Base-by-base conservation (phyloP, 1,139 yeast species). In the Geotrichum citri-aurantii region DNA sequence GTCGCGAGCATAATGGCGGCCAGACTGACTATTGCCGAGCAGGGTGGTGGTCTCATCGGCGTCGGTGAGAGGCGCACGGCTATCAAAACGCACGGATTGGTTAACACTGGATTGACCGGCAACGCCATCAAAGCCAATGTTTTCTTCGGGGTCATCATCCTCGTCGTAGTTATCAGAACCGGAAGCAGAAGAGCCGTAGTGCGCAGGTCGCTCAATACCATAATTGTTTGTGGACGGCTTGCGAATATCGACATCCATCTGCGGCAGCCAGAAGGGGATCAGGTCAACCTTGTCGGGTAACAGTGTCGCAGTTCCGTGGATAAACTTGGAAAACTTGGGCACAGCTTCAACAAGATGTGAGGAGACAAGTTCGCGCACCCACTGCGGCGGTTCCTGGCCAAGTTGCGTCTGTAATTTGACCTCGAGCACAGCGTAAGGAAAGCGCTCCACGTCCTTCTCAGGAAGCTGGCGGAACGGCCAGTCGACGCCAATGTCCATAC, bases 231-330 rank as follows among this genome's bases (percentile, higher is more conserved):
- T 75, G 63, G 85, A 83, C 40, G 97, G 97, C 73, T 93, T 93
- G 71, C 96, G 85, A 65, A 93, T 93, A 71, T 93, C 99, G 56
- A 86, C 86, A 65, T 84, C 89, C 99, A 93, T 93, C 75, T 93
- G 99, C n/a, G 98, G 97, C 65, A 86, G 79, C 99, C 99, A 93
- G 75, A 89, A 93, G 57, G 99, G 99, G 68, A 93, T 85, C 65
- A 90, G 80, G 58, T 84, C 81, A 50, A 90, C 91, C 72, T 79
- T 82, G 50, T 90, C 95, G 12, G 96, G 93, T 65, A 93, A 76
- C 67, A 93, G 78, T 29, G 93, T 80, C 11, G 99, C 96, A 61
- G 91, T 86, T 66, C 99, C 99, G 69, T 93, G 99, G 66, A 93
- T 92, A 69, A 93, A 93, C 74, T 93, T 93, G 61, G 98, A 92